phyloP scores from a whole-genome alignment of 2,329 filamentous ascomycete genomes.

The Fusarium hainanense region DNA sequence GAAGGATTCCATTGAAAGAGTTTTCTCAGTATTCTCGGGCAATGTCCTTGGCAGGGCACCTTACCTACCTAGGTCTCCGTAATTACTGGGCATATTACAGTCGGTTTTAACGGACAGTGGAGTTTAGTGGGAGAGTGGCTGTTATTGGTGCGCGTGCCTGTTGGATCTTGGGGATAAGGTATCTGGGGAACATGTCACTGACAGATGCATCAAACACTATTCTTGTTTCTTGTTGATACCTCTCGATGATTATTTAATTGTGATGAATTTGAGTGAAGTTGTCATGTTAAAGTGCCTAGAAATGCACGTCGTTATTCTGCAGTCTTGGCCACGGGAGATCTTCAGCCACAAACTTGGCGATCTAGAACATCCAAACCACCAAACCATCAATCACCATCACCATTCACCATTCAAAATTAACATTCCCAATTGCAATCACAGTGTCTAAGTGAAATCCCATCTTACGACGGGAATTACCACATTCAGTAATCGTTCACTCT shows the following conservation, averaged over 20 bases:
- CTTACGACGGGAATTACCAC: background rate
- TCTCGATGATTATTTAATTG: no score
- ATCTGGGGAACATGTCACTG: background rate
- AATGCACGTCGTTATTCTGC: conserved; percentile 8
- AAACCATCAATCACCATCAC: background rate
- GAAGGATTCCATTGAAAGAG: background rate
- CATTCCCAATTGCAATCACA: background rate
- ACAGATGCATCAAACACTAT: background rate
- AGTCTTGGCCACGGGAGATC: conserved; percentile 37
- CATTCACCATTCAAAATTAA: background rate
- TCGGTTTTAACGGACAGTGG: no score
- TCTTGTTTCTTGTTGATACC: background rate
- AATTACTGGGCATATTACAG: background rate
- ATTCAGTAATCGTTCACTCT: background rate
- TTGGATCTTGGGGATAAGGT: background rate
- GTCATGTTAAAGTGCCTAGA: background rate
- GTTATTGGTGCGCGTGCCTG: background rate
- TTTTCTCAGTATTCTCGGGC: background rate
- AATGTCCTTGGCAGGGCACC: background rate
- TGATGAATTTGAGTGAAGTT: background rate
- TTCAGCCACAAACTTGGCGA: conserved; percentile 27
- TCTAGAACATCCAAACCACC: background rate
- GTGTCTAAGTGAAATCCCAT: background rate
- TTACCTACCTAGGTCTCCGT: no score
- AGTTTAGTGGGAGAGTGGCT: background rate